Percentiles rank a stretch among this genome's conserved stretches.
Conservation (phyloP, 345 rosid genomes). For the Geranium brycei region DNA sequence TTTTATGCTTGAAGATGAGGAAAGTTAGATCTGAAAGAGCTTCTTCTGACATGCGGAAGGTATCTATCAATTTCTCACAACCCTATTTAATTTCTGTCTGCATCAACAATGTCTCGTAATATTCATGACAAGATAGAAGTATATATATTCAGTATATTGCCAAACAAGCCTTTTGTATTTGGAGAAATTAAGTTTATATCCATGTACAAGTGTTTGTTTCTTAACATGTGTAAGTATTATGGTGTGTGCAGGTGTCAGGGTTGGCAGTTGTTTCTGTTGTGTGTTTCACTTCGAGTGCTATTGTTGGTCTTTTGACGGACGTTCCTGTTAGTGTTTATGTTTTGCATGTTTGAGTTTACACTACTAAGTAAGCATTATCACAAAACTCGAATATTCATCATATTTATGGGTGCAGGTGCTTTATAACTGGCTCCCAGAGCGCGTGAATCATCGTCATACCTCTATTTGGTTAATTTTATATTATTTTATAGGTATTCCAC, state of each 20-base stretch:
- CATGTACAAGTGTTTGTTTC: background rate
- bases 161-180: background rate
- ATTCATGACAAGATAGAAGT: background rate
- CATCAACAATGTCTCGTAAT: background rate
- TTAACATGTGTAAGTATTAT: slow-evolving; percentile 1
- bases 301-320: slow-evolving; percentile 35
- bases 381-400: background rate
- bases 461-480: slow-evolving; percentile 30
- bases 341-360: background rate
- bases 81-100: background rate
- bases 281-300: slow-evolving; percentile 44
- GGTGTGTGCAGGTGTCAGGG: slow-evolving; percentile 42
- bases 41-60: slow-evolving; percentile 58
- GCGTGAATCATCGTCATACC: slow-evolving; percentile 19
- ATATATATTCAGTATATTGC: background rate
- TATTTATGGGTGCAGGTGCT: slow-evolving; percentile 31
- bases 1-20: slow-evolving; percentile 45
- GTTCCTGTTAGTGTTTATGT: slow-evolving; percentile 33
- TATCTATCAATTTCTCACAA: slow-evolving; percentile 8
- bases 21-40: slow-evolving; percentile 52
- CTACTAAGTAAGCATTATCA: slow-evolving; percentile 1
- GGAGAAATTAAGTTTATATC: background rate
- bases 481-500: slow-evolving; percentile 43
- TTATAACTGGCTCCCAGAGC: slow-evolving; percentile 28
- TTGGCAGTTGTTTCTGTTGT: slow-evolving; percentile 41